These are phyloP conservation scores for Rosa lucieae DNA, from an alignment of 306 rosid genomes.

Conservation along the genomic window DNA sequence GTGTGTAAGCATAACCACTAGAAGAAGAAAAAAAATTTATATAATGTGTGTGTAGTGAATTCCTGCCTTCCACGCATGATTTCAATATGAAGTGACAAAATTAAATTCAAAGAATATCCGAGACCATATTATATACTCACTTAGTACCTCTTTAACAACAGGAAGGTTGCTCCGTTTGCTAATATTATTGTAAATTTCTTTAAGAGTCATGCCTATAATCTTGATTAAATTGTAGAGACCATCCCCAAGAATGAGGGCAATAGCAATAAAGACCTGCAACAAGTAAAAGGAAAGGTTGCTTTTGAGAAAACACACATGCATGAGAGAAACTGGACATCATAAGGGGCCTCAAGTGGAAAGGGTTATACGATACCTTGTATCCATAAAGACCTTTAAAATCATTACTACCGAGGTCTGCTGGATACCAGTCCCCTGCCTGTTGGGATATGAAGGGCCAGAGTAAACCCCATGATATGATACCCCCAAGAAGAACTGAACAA, in stretches of 20 bases:
- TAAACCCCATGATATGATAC: slow-evolving; percentile 89
- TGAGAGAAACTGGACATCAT: not conserved
- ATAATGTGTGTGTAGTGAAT: no score
- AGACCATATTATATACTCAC: slow-evolving; percentile 41
- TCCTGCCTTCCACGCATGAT: no score
- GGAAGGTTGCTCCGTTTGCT: slow-evolving; percentile 58
- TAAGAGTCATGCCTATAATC: slow-evolving; percentile 58
- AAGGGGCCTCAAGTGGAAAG: slow-evolving; percentile 15
- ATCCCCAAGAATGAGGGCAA: slow-evolving; percentile 81
- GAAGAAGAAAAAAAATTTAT: no score
- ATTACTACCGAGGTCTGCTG: slow-evolving; percentile 67
- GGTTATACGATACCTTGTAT: slow-evolving; percentile 61
- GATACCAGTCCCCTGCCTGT: slow-evolving; percentile 93
- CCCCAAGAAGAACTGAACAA: slow-evolving; percentile 87
- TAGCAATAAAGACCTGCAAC: slow-evolving; percentile 58
- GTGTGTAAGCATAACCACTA: no score
- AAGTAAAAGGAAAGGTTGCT: not conserved
- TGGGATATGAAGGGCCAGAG: slow-evolving; percentile 79
- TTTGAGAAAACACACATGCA: not conserved
- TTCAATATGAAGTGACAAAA: not conserved
- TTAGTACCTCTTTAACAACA: slow-evolving; percentile 36
- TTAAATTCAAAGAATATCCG: slow-evolving; percentile 11
- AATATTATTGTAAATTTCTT: slow-evolving; percentile 61
- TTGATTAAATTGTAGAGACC: slow-evolving; percentile 82
- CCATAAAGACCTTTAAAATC: slow-evolving; percentile 95